These are phyloP conservation scores for Endocalyx cinctus DNA, from an alignment of 2,329 filamentous ascomycete genomes.

Conservation along the genomic window DNA sequence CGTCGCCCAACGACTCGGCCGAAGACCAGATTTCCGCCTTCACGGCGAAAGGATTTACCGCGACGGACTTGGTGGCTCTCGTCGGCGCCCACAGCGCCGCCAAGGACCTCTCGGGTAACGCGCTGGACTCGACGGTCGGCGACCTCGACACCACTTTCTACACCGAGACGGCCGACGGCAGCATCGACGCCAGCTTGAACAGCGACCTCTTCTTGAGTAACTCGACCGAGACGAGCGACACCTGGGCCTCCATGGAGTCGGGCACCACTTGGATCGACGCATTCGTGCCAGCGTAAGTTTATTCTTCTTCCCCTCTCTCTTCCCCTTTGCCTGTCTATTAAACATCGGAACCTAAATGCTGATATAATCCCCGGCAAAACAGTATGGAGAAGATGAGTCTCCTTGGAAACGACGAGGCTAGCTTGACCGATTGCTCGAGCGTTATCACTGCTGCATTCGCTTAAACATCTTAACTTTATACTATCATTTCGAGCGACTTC, in stretches of 20 bases:
- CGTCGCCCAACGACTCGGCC: conserved; percentile 11
- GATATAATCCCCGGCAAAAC: background rate
- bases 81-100: conserved; percentile 22
- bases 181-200: conserved; percentile 16
- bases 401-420: conserved; percentile 17
- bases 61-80: conserved; percentile 21
- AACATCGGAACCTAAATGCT: no score
- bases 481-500: no score
- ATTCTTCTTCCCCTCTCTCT: background rate
- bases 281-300: conserved; percentile 23
- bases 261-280: conserved; percentile 19
- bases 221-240: conserved; percentile 15
- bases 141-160: conserved; percentile 22
- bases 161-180: conserved; percentile 19
- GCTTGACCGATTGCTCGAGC: conserved; percentile 21
- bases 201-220: conserved; percentile 22
- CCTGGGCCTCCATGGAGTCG: conserved; percentile 19
- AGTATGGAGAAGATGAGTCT: conserved; percentile 24
- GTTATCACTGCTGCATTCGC: conserved; percentile 19
- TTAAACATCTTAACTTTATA: no score
- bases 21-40: conserved; percentile 14
- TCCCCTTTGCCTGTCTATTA: no score
- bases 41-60: conserved; percentile 18
- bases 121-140: conserved; percentile 18
- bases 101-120: conserved; percentile 16